Evolutionary conservation across 495 filamentous ascomycete species (phyloP).

Genomic region (Xylaria sp.): DNA sequence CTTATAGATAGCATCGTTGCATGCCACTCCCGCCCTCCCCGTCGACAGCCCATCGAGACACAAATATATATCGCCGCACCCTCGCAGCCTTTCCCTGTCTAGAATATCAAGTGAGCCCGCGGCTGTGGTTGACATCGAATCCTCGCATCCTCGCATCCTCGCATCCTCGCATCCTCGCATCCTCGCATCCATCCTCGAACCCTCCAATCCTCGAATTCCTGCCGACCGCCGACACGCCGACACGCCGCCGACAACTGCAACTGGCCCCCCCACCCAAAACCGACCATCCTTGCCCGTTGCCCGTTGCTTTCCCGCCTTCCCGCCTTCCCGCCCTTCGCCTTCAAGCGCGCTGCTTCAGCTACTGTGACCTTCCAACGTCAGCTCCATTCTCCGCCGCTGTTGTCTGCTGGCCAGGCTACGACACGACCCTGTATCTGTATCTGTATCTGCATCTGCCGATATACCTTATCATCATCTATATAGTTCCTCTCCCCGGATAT

Average conservation of each 20-base stretch:
- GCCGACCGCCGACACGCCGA: slow-evolving; percentile 20
- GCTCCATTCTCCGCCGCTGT: slow-evolving; percentile 12
- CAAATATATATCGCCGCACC: slow-evolving; percentile 24
- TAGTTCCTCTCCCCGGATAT: slow-evolving; percentile 33
- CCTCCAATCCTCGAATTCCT: slow-evolving; percentile 11
- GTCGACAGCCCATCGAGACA: slow-evolving; percentile 1
- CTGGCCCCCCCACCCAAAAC: not conserved
- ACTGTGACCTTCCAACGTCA: not conserved
- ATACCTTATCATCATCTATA: not conserved
- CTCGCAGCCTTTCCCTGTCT: slow-evolving; percentile 27
- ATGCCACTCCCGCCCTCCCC: slow-evolving; percentile 5
- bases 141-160: slow-evolving; percentile 17
- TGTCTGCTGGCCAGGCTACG: not conserved
- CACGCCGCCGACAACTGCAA: no score
- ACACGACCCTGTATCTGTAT: not conserved
- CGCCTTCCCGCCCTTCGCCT: not conserved
- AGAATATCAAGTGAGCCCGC: slow-evolving; percentile 4
- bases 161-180: slow-evolving; percentile 12
- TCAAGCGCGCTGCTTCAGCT: not conserved
- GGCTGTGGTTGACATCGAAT: slow-evolving; percentile 14
- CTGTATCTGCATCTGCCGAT: not conserved
- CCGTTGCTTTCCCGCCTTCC: not conserved
- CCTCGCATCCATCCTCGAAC: no score
- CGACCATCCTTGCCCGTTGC: slow-evolving; percentile 9
- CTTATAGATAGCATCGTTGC: slow-evolving; percentile 19